Conservation (phyloP, 2,329 filamentous ascomycete species). For the Thelonectria discophora region DNA sequence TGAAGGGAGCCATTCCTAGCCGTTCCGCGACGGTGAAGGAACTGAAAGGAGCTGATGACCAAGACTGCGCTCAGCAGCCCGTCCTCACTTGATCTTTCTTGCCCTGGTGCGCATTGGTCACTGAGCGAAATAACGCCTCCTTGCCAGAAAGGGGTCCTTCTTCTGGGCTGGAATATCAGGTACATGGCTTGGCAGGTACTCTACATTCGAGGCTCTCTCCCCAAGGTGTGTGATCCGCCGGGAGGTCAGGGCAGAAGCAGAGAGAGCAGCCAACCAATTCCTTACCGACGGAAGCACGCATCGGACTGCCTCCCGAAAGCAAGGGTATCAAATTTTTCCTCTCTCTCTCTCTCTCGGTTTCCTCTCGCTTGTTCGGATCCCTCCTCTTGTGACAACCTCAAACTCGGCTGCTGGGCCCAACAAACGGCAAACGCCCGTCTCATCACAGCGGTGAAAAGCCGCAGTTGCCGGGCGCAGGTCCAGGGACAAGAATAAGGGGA, state of each 20-base stretch:
- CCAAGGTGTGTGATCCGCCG: too few relatives aligned
- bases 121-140: background rate
- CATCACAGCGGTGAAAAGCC: slow-evolving; percentile 16
- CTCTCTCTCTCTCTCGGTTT: too few relatives aligned
- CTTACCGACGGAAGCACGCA: slow-evolving; percentile 20
- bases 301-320: slow-evolving; percentile 13
- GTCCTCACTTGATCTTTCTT: too few relatives aligned
- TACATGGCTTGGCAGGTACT: slow-evolving; percentile 18
- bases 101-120: too few relatives aligned
- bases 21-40: background rate
- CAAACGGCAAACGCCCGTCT: background rate
- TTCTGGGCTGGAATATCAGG: background rate
- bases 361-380: slow-evolving; percentile 1
- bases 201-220: background rate
- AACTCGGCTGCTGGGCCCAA: slow-evolving; percentile 15
- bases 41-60: background rate
- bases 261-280: background rate
- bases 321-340: slow-evolving; percentile 10
- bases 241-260: background rate
- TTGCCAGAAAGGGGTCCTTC: background rate
- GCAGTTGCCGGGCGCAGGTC: background rate
- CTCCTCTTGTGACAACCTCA: slow-evolving; percentile 1
- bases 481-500: slow-evolving; percentile 11
- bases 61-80: background rate
- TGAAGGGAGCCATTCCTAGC: slow-evolving; percentile 13